A percentile compares a stretch with the other conserved stretches of the same genome.
These are phyloP conservation scores for Aurantiochytrium sp. DNA, from an alignment of 108 stramenopile species.

Conservation along the genomic window DNA sequence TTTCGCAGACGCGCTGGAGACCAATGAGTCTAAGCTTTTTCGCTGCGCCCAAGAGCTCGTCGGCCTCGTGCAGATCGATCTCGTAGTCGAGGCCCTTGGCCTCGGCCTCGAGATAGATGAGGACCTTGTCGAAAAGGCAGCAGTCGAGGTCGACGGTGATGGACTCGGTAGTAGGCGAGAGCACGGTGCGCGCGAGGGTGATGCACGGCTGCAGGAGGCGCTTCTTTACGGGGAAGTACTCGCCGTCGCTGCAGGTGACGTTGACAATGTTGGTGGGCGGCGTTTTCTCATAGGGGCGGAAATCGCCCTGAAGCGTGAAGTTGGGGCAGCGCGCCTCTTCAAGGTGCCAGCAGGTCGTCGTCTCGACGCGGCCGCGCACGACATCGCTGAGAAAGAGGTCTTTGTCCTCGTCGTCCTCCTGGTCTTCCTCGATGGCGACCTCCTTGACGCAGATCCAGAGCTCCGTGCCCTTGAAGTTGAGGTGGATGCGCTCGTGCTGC, in stretches of 20 bases:
- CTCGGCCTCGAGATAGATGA: constrained; percentile 33
- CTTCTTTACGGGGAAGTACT: constrained; percentile 17
- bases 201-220: constrained; percentile 26
- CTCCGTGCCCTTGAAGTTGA: not conserved
- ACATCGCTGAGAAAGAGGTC: not conserved
- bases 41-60: not conserved
- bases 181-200: not conserved
- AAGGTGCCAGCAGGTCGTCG: not conserved
- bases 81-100: not conserved
- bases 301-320: not conserved
- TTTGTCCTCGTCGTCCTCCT: not conserved
- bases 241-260: constrained; percentile 10
- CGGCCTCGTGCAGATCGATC: constrained; percentile 21
- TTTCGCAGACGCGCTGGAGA: not conserved
- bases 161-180: not conserved
- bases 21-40: not conserved
- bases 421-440: not conserved
- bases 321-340: not conserved
- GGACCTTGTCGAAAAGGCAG: constrained; percentile 23
- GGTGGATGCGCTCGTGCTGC: not conserved
- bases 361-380: not conserved
- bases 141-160: constrained; percentile 7
- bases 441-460: not conserved
- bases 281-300: not conserved
- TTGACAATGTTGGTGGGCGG: not conserved